Conservation (phyloP, 1,284 basidiomycete genomes). For the Melampsora occidentalis region DNA sequence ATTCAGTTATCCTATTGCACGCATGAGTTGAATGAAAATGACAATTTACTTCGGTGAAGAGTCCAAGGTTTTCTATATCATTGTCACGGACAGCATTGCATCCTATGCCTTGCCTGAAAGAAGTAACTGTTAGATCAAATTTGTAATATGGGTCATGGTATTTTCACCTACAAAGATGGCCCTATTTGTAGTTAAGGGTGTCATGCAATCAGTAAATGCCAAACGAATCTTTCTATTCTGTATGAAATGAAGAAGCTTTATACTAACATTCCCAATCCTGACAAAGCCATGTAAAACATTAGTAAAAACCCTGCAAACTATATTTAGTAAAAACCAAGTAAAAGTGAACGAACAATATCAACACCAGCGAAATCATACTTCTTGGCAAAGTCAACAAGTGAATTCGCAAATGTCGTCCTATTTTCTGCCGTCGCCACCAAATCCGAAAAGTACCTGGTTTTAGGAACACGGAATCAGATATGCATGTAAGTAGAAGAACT, state of each 20-base stretch:
- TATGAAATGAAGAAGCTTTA: not conserved
- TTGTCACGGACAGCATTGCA: slow-evolving; percentile 23
- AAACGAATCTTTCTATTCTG: not conserved
- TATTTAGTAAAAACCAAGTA: too few relatives aligned
- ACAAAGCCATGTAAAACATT: too few relatives aligned
- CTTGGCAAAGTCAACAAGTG: slow-evolving; percentile 30
- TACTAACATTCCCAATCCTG: slow-evolving; percentile 43
- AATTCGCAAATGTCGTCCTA: slow-evolving; percentile 23
- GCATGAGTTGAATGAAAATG: not conserved
- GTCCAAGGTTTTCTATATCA: slow-evolving; percentile 21
- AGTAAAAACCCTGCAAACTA: too few relatives aligned
- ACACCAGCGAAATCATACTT: slow-evolving; percentile 39
- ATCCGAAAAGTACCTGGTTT: slow-evolving; percentile 28
- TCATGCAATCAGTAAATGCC: not conserved
- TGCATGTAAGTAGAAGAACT: not conserved
- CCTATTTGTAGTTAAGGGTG: not conserved
- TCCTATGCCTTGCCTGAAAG: slow-evolving; percentile 34
- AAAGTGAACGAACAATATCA: not conserved
- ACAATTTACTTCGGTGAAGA: slow-evolving; percentile 23
- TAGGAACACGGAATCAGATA: not conserved
- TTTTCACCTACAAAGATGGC: slow-evolving; percentile 30
- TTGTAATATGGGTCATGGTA: not conserved
- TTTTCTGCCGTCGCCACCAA: slow-evolving; percentile 35
- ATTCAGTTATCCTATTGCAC: not conserved
- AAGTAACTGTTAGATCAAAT: not conserved